Conservation (phyloP, 345 rosid species). For the Eucalyptus curtisii region DNA sequence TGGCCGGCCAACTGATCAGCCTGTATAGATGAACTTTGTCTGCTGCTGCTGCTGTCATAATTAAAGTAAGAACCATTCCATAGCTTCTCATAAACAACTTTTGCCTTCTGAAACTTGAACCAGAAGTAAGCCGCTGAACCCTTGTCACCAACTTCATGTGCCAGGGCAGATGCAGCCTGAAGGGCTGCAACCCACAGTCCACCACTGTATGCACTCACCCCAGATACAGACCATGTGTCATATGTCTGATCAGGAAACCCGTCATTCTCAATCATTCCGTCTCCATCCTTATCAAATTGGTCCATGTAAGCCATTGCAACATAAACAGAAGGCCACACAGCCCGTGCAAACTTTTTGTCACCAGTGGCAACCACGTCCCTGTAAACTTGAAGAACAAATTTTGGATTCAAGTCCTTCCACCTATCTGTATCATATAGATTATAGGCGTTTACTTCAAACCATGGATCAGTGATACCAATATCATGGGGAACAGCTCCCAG, state of each 20-base stretch:
- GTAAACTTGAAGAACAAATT: conserved; percentile 88
- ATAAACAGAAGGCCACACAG: conserved; percentile 91
- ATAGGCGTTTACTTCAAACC: conserved; percentile 89
- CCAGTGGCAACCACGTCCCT: conserved; percentile 86
- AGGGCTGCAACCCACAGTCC: conserved; percentile 94
- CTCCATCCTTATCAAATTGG: conserved; percentile 88
- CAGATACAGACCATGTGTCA: conserved; percentile 89
- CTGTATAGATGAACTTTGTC: conserved; percentile 67
- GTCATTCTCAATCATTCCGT: conserved; percentile 93
- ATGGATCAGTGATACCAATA: conserved; percentile 69
- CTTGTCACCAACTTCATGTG: conserved; percentile 65
- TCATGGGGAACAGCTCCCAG: conserved; percentile 98
- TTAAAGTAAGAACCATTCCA: conserved; percentile 96
- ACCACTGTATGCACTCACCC: conserved; percentile 83
- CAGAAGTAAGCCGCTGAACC: conserved; percentile 60
- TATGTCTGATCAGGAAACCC: conserved; percentile 98
- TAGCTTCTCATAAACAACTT: conserved; percentile 50
- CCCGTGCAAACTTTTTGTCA: conserved; percentile 62
- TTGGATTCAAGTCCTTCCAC: conserved; percentile 96
- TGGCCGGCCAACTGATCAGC: conserved; percentile 98
- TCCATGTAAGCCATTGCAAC: conserved; percentile 88
- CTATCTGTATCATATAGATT: conserved; percentile 51
- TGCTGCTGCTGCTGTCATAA: conserved; percentile 58
- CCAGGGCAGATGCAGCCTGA: conserved; percentile 94
- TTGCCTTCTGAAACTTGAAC: conserved; percentile 80